A percentile compares a stretch with the other conserved stretches of the same genome.
These are phyloP conservation scores for Pharus latifolius DNA, from an alignment of 176 grass and related monocot genomes.

Conservation along the genomic window DNA sequence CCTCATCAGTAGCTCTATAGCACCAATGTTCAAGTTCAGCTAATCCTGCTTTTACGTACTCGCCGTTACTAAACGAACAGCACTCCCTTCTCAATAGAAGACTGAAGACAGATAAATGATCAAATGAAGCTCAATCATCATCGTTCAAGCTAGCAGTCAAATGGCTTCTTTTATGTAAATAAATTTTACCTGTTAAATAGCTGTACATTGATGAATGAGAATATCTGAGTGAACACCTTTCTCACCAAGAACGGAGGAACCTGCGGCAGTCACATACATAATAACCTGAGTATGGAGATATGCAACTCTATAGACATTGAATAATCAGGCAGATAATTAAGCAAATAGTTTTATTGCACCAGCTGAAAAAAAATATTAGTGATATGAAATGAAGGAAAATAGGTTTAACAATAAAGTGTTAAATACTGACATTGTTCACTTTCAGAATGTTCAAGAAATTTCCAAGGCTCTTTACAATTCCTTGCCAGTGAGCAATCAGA, in stretches of 20 bases:
- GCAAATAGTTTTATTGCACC: neutral
- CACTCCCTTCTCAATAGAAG: constrained; percentile 96
- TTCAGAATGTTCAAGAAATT: constrained; percentile 87
- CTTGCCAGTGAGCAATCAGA: constrained; percentile 99
- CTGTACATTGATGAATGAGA: constrained; percentile 96
- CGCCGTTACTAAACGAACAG: constrained; percentile 95
- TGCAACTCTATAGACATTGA: neutral
- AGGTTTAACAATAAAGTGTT: constrained; percentile 1
- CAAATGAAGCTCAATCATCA: constrained; percentile 12
- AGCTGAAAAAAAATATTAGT: neutral
- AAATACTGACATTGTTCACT: constrained; percentile 76
- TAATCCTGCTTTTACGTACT: constrained; percentile 96
- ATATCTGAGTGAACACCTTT: constrained; percentile 99
- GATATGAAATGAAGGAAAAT: neutral
- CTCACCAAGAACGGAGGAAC: constrained; percentile 98
- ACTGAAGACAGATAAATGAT: constrained; percentile 37
- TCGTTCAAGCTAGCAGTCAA: neutral
- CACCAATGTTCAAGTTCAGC: constrained; percentile 99
- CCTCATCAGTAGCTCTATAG: constrained; percentile 89
- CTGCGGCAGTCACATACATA: constrained; percentile 19
- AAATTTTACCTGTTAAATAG: constrained; percentile 87
- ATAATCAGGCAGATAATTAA: constrained; percentile 1
- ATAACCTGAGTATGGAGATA: neutral
- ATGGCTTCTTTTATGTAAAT: neutral
- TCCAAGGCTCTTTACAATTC: constrained; percentile 84